Base-by-base conservation (phyloP, 2,329 filamentous ascomycete genomes). In the Neonectria ditissima region DNA sequence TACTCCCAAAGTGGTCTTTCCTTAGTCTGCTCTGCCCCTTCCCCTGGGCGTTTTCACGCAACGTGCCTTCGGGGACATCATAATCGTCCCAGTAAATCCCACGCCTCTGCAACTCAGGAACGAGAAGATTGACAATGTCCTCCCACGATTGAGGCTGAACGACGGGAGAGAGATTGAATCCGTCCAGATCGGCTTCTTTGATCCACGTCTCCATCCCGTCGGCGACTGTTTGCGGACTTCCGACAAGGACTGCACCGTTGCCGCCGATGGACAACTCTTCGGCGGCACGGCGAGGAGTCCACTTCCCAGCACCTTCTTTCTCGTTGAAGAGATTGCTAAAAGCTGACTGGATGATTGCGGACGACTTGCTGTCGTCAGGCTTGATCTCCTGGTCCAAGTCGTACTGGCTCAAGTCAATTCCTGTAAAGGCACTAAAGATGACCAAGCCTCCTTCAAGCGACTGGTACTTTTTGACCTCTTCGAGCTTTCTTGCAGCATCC, bases 351-450 rank as follows among this genome's bases (percentile, higher is more conserved):
- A 62, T 62, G 13, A 62, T 59, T 2, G 47, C 55, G 1, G 55
- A 44, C 1, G 60, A 59, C 14, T 59, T 63, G 48, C 60, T 63
- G 14, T 63, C 55, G 3, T 63, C 55, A 1, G 60, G 48, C 16
- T 63, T 63, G 11, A 65, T 65, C n/a, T 58, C 59, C 44, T 62
- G 18, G 1, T 54, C 58, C 0, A 62, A 43, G 37, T 55, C 54
- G 10, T 58, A 62, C 16, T 56, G 22, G 22, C 53, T 62, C 1
- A 65, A 41, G 43, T 65, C n/a, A 47, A 70, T 60, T 20, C 63
- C 39, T 6, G 69, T 28, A 54, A 69, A 65, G 10, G 63, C 24
- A 44, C 68, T 60, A 45, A 67, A 65, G 9, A 53, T 56, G 20
- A 61, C 62, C 0, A 65, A 41, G 7, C 62, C 62, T 3, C 62